Conservation (phyloP, 1,139 yeast species). For the Zhuliangozyma parablackwelliae region DNA sequence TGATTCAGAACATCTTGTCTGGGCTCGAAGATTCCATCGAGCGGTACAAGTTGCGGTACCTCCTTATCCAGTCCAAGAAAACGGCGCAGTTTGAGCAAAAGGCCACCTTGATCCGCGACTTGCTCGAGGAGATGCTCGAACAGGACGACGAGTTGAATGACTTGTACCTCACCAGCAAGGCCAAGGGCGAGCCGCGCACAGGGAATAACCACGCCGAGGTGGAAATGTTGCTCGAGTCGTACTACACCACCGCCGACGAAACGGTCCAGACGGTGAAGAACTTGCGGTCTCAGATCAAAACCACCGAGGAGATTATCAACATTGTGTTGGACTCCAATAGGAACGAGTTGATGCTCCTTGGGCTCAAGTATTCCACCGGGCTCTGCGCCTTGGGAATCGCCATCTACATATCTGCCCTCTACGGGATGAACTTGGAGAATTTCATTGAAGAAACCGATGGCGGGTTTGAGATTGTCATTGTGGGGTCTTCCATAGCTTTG, state of each 20-base stretch:
- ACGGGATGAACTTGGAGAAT: constrained; percentile 76
- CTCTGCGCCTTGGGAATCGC: constrained; percentile 38
- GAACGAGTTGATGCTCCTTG: constrained; percentile 44
- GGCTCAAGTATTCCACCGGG: constrained; percentile 41
- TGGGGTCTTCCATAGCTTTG: constrained; percentile 23
- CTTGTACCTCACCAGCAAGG: constrained; percentile 31
- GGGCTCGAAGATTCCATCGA: constrained; percentile 42
- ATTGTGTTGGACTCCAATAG: constrained; percentile 44
- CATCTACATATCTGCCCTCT: constrained; percentile 37
- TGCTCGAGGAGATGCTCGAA: constrained; percentile 36
- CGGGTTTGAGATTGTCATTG: constrained; percentile 36
- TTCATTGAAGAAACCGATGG: constrained; percentile 72
- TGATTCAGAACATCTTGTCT: constrained; percentile 30
- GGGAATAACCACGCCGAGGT: constrained; percentile 40
- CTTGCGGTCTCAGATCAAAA: constrained; percentile 37
- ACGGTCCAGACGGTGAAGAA: constrained; percentile 44
- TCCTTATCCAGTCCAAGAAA: constrained; percentile 41
- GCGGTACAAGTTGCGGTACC: constrained; percentile 33
- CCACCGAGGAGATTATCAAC: constrained; percentile 45
- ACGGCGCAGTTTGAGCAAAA: constrained; percentile 43
- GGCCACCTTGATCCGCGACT: constrained; percentile 35
- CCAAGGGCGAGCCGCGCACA: constrained; percentile 19
- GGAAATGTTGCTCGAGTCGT: constrained; percentile 41
- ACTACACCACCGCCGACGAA: constrained; percentile 41
- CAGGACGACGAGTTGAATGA: constrained; percentile 41